These are phyloP conservation scores for Fraxinus excelsior DNA, from an alignment of 257 asterid species.

Conservation along the genomic window DNA sequence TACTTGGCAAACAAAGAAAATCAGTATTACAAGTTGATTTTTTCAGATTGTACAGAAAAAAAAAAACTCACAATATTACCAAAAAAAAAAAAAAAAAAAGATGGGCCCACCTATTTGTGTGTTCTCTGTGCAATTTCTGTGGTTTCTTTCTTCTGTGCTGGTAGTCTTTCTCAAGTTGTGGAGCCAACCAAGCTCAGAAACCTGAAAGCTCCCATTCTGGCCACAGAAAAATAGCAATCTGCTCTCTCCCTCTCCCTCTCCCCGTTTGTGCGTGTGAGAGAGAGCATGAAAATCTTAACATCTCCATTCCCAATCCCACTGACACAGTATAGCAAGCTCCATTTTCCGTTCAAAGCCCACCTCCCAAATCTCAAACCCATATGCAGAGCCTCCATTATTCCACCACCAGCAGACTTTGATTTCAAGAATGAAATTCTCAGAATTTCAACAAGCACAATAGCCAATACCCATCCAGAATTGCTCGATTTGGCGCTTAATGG, in stretches of 20 bases:
- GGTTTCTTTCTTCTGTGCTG: too few species aligned
- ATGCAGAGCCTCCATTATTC: slow-evolving; percentile 38
- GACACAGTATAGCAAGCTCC: slow-evolving; percentile 3
- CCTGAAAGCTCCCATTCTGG: background rate
- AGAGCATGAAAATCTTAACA: background rate
- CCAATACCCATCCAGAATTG: slow-evolving; percentile 63
- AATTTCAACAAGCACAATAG: slow-evolving; percentile 52
- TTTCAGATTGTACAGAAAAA: too few species aligned
- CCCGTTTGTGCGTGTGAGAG: background rate
- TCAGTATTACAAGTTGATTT: background rate
- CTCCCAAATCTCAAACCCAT: slow-evolving; percentile 12
- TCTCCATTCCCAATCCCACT: slow-evolving; percentile 28
- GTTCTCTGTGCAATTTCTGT: too few species aligned
- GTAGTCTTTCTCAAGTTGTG: too few species aligned
- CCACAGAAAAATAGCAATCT: background rate
- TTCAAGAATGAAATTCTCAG: slow-evolving; percentile 59
- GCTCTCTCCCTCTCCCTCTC: background rate
- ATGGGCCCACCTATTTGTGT: too few species aligned
- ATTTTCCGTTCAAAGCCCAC: slow-evolving; percentile 20
- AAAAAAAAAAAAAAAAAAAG: too few species aligned
- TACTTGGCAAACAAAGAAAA: background rate
- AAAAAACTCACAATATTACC: too few species aligned
- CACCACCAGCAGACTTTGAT: slow-evolving; percentile 70
- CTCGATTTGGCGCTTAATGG: slow-evolving; percentile 77
- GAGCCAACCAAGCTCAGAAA: background rate